A percentile compares a stretch with the other conserved stretches of the same genome.
Evolutionary conservation across 192 early-diverging fungal species (phyloP).

Genomic region (Radiomyces spectabilis): DNA sequence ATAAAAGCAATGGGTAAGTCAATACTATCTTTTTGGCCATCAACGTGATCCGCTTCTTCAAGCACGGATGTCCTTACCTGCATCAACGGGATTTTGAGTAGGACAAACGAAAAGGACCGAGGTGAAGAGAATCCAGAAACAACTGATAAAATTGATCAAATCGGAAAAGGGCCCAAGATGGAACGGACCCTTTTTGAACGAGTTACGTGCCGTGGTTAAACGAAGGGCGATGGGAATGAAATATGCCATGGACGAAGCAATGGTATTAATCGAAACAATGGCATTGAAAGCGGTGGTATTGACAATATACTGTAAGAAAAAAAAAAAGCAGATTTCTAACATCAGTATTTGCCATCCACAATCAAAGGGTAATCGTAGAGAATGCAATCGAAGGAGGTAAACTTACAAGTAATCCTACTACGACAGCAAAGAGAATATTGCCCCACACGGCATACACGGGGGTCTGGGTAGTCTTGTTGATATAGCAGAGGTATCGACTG

Average conservation of each 20-base stretch:
- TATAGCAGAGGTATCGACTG: constrained; percentile 28
- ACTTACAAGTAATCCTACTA: constrained; percentile 23
- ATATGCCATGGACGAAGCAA: constrained; percentile 45
- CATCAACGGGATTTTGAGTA: constrained; percentile 30
- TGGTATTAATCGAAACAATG: constrained; percentile 51
- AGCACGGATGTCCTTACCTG: too few species aligned
- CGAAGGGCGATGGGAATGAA: constrained; percentile 44
- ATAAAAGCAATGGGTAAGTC: background rate
- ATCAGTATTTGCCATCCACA: too few species aligned
- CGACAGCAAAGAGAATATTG: constrained; percentile 33
- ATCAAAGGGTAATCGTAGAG: too few species aligned
- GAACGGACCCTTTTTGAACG: constrained; percentile 44
- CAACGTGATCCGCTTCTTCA: background rate
- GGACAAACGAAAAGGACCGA: constrained; percentile 39
- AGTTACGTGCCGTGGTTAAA: constrained; percentile 30
- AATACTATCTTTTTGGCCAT: background rate
- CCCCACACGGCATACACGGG: constrained; percentile 48
- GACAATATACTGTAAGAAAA: constrained; percentile 39
- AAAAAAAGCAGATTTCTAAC: constrained; percentile 18
- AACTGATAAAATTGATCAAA: constrained; percentile 29
- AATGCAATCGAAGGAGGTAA: too few species aligned
- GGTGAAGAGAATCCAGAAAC: constrained; percentile 40
- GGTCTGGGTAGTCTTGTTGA: constrained; percentile 28
- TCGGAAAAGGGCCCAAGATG: constrained; percentile 37
- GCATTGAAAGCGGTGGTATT: constrained; percentile 43